Conservation (phyloP, 768 basidiomycete species). For the Hericium rajendrae region DNA sequence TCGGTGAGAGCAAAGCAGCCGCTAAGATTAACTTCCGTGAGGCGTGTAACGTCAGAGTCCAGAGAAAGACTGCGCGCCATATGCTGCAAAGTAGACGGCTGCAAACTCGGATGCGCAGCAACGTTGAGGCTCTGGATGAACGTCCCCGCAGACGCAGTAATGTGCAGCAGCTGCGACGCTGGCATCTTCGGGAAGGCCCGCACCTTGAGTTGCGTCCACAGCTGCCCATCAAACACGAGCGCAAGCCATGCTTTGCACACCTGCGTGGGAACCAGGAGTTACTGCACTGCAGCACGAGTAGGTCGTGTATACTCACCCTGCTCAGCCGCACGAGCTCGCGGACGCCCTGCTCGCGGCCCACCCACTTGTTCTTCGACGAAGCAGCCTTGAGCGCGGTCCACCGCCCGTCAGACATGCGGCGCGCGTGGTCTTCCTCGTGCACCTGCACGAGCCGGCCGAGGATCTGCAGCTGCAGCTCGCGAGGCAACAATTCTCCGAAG, state of each 20-base stretch:
- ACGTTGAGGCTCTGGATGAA: slow-evolving; percentile 58
- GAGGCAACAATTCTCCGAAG: slow-evolving; percentile 64
- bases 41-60: slow-evolving; percentile 41
- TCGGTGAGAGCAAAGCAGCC: slow-evolving; percentile 64
- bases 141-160: slow-evolving; percentile 48
- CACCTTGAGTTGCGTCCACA: slow-evolving; percentile 68
- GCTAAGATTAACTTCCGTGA: slow-evolving; percentile 60
- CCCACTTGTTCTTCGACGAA: slow-evolving; percentile 51
- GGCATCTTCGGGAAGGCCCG: slow-evolving; percentile 51
- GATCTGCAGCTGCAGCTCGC: slow-evolving; percentile 57
- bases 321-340: slow-evolving; percentile 72
- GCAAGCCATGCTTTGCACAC: slow-evolving; percentile 70
- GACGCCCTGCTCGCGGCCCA: slow-evolving; percentile 64
- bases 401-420: slow-evolving; percentile 31
- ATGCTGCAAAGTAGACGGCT: slow-evolving; percentile 38
- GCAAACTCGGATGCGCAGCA: slow-evolving; percentile 47
- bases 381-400: slow-evolving; percentile 55
- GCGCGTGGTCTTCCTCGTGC: slow-evolving; percentile 50
- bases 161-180: slow-evolving; percentile 36
- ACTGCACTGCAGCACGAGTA: background rate
- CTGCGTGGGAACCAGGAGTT: slow-evolving; percentile 27
- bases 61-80: slow-evolving; percentile 48
- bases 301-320: slow-evolving; percentile 44
- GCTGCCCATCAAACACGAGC: slow-evolving; percentile 75
- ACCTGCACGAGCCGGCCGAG: slow-evolving; percentile 44